Evolutionary conservation across 2,329 filamentous ascomycete genomes (phyloP), one percentile per base, ranked within the genome.

Genomic region (Pestalotiopsis sp.): DNA sequence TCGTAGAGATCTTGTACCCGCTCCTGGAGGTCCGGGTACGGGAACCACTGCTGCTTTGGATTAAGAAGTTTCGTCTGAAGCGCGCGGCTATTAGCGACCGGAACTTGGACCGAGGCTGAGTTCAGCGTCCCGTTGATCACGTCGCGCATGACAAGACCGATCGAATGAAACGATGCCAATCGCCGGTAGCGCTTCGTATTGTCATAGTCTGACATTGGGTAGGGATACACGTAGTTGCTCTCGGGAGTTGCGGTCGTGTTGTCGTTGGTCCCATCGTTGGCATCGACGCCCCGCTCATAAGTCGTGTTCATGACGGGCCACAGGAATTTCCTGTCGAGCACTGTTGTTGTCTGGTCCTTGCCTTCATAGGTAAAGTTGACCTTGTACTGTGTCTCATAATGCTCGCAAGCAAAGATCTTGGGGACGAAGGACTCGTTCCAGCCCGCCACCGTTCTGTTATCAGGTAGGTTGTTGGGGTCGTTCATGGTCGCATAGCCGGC

Each of bases 21-120:
- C 0, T 70, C n/a, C 17, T 68, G 62, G 4, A 83, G 70, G 45
- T 80, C 70, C 1, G 73, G 52, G 12, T 72, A 71, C 2, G 78
- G 73, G 27, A 81, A 76, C 67, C 76, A 80, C 52, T 79, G 78
- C 5, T 72, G 78, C 12, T 74, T 74, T 25, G 70, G 75, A 71
- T 82, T 75, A 20, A 85, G 76, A 1, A 86, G 75, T n/a, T 78
- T 77, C 1, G 83, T 85, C 68, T 82, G 81, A 7, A 82, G 76
- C 20, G 81, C 78, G 4, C 81, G 76, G 0, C 79, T 78, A 63
- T 75, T 75, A 36, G 72, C 75, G 7, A 79, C 73, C 4, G 74
- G 72, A 12, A 56, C 71, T 52, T 72, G 66, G 17, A 79, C 69
- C 1, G 72, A 66, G 14, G 73, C 71, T 23, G 74, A 76, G 60